phyloP scores from a whole-genome alignment of 2,329 filamentous ascomycete species.

The Fusarium miscanthi region DNA sequence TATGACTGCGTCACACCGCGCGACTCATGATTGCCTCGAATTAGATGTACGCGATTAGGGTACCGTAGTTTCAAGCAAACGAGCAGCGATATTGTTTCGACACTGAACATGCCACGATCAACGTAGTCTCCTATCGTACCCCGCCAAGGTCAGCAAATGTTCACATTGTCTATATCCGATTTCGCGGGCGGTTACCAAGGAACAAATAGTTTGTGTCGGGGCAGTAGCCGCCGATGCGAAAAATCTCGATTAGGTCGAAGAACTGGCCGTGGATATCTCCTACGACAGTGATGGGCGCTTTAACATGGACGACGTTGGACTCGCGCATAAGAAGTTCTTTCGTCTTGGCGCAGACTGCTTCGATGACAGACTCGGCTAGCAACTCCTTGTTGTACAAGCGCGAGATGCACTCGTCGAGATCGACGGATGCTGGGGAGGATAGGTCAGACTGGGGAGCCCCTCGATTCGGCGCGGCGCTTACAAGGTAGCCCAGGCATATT shows the following conservation, averaged over 20 bases:
- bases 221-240: constrained; percentile 96
- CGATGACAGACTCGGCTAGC: constrained; percentile 95
- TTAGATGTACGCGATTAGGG: constrained; percentile 93
- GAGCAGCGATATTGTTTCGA: constrained; percentile 97
- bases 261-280: constrained; percentile 99
- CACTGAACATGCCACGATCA: constrained; percentile 97
- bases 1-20: constrained; percentile 98
- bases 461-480: constrained; percentile 50
- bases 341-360: constrained; percentile 98
- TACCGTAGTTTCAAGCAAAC: constrained; percentile 98
- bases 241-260: constrained; percentile 99
- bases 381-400: constrained; percentile 97
- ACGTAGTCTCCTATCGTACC: constrained; percentile 84
- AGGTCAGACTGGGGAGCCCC: constrained; percentile 28
- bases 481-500: constrained; percentile 69
- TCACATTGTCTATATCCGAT: not conserved
- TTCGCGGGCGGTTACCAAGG: constrained; percentile 69
- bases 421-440: constrained; percentile 79
- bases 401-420: constrained; percentile 98
- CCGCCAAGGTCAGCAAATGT: constrained; percentile 20
- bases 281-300: constrained; percentile 94
- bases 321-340: constrained; percentile 99
- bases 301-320: constrained; percentile 98
- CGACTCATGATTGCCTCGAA: constrained; percentile 97
- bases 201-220: constrained; percentile 99